Evolutionary conservation across 768 basidiomycete species (phyloP), one percentile per base, ranked within the genome.

Genomic region (Trichaptum fuscoviolaceum): DNA sequence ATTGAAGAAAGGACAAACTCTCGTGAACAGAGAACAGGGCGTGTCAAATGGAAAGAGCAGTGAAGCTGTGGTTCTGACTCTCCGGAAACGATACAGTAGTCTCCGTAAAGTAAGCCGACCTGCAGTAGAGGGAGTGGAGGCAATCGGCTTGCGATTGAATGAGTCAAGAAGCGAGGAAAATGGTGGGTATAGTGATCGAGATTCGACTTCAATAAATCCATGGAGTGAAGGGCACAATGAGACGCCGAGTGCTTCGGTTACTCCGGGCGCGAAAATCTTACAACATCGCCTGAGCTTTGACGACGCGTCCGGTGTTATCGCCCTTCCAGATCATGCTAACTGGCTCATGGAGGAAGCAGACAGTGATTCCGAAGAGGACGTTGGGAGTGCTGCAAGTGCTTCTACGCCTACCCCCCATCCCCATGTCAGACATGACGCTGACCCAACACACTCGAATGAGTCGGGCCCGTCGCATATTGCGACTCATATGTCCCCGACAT

Each of bases 291-390:
- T 93, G 64, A 94, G 92, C 76, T 96, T 89, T 69, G 93, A 95
- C 73, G 88, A 87, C 63, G 93, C 87, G 5, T 91, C 91, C 2
- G 95, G 95, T 0, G 92, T 95, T 36, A 96, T 96, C 69, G 89
- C 90, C 82, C 77, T 96, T 2, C 93, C 94, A 0, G 93, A 95
- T 52, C 84, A 87, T 69, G 84, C 80, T 34, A 83, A 85, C 69
- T 91, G 90, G 85, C 77, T 89, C 69, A 79, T 77, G 24, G 78
- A 82, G 18, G 78, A 82, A 9, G 85, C 81, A 1, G 81, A 78
- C 26, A 78, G 76, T 63, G 79, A 81, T 64, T 80, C 79, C 36
- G 87, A 87, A 26, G 83, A 82, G 23, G 80, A 78, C 24, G 74
- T 74, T 52, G 69, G 65, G 27, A 57, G 75, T 0, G 79, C 78